Evolutionary conservation across 306 rosid genomes (phyloP), one percentile per base, ranked within the genome.

Genomic region (Arachis hypogaea): DNA sequence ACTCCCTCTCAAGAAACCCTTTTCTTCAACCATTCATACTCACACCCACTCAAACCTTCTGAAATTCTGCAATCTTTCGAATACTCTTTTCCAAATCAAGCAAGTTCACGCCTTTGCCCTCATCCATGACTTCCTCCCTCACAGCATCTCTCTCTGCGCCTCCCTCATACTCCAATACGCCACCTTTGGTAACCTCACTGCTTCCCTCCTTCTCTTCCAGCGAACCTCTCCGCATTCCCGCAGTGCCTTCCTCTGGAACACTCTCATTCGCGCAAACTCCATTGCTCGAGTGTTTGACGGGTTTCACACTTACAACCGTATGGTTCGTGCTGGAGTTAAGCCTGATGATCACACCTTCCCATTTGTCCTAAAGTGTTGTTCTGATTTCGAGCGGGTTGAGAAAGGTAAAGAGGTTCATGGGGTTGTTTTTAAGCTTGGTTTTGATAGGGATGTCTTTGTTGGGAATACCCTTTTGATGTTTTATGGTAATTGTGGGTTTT

Each of bases 361-460:
- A 73, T 90, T 90, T 44, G 90, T 91, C 60, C 82, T 93, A 7
- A 93, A 89, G 82, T 65, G 46, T 38, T 93, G 97, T 76, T 83
- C 96, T 8, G 92, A 89, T 40, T 84, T 45, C 57, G 41, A 58
- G 57, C 83, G 86, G 75, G 11, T 86, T 54, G 46, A 29, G 2
- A 93, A 93, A 71, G 98, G 97, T 54, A 51, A 80, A 87, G 97
- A 93, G 83, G 68, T 89, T 82, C 98, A 90, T 45, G 92, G 96
- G 60, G 72, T 59, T 42, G 88, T 83, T 43, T 79, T 89, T 63
- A 93, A 89, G 85, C 43, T 86, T 74, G 93, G 89, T 0, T 87
- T 93, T 56, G 87, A 86, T 63, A 14, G 18, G 7, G 85, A 89
- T 75, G 90, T 93, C 30, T 93, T 76, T 63, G 96, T 93, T 54